Base-by-base conservation (phyloP, 495 filamentous ascomycete genomes). In the Xylaria scruposa region DNA sequence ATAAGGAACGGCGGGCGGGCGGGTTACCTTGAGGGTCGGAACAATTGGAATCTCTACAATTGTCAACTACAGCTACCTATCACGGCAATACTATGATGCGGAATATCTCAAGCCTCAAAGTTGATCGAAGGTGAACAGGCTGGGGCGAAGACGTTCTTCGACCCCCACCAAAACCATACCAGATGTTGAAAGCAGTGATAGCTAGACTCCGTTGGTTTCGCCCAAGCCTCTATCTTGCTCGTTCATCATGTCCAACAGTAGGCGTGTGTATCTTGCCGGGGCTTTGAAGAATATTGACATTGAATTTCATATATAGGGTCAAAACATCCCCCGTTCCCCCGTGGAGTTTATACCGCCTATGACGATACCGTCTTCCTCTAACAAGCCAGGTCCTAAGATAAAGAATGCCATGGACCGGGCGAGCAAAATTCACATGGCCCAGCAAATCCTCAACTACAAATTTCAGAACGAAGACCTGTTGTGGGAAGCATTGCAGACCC, bases 401-500 rank as follows among this genome's bases (percentile, higher is more conserved):
- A 31, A 36, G 15, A 13, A 53, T 15, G 9, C 33, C 47, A 21
- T 12, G 64, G 58, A 26, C 67, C 54, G 26, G 26, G 53, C 53
- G 13, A 17, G 10, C 12, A 56, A 56, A n/a, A 26, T 56, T 31
- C 0, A 10, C 26, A 17, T 12, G 12, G 53, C 53, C 53, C 53
- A 60, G 19, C 13, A 47, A 46, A 60, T 69, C 21, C n/a, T 60
- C 29, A n/a, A 60, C 6, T 60, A 69, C 38, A 6, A 47, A 24
- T 62, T 56, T 31, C 53, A 56, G 13, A 24, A 49, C 10, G 15
- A 47, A 46, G 44, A 61, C 36, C n/a, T 47, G 56, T 53, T 62
- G 33, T 70, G 56, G 56, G 67, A 70, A 53, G 67, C 67, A 8
- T n/a, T 70, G 42, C 67, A 70, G 36, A 29, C 58, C 19, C 31